phyloP scores from a whole-genome alignment of 2,329 filamentous ascomycete species.

The Aspergillus oerlinghausenensis region DNA sequence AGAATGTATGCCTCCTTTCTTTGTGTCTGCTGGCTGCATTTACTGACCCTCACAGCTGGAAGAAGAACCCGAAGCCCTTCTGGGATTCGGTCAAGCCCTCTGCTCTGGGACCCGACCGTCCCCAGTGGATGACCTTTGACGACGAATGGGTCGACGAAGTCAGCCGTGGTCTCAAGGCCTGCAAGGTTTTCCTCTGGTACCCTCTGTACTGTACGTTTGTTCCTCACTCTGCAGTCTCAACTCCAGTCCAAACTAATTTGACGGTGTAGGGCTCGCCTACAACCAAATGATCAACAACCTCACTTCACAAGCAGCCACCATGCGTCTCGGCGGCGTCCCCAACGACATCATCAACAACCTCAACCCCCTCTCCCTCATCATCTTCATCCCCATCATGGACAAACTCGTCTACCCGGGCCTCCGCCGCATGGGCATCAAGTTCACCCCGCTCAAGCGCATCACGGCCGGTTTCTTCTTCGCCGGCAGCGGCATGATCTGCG shows the following conservation, averaged over 20 bases:
- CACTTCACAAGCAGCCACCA: constrained; percentile 52
- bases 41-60: constrained; percentile 12
- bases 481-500: constrained; percentile 46
- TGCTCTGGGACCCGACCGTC: constrained; percentile 18
- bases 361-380: constrained; percentile 50
- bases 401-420: constrained; percentile 49
- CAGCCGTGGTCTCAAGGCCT: constrained; percentile 63
- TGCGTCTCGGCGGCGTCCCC: constrained; percentile 49
- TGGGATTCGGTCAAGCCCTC: constrained; percentile 33
- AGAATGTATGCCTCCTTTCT: constrained; percentile 42
- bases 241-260: too few species aligned
- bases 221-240: neutral
- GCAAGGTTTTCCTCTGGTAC: constrained; percentile 62
- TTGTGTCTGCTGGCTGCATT: too few species aligned
- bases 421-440: constrained; percentile 44
- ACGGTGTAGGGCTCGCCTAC: constrained; percentile 40
- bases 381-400: constrained; percentile 53
- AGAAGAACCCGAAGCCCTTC: constrained; percentile 12
- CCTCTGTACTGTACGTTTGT: constrained; percentile 43
- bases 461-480: constrained; percentile 48
- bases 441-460: constrained; percentile 53
- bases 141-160: constrained; percentile 80
- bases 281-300: constrained; percentile 54
- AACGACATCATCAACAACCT: constrained; percentile 55
- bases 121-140: constrained; percentile 68